Base-by-base conservation (phyloP, 2,329 filamentous ascomycete genomes). In the Lachnellula cervina region DNA sequence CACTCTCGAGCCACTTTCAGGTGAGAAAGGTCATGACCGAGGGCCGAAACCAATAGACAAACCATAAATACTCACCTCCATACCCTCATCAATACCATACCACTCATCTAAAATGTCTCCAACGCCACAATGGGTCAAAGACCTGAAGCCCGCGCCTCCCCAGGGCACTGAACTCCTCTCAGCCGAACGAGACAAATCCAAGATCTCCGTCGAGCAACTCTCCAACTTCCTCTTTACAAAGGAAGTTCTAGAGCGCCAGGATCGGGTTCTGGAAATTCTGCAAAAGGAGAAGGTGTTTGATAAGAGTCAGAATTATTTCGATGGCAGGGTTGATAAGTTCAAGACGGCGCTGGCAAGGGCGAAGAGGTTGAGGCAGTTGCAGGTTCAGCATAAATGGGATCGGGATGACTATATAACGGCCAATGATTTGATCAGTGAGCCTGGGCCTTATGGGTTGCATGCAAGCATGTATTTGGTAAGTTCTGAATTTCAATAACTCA, bases 231-330 rank as follows among this genome's bases (percentile, higher is more conserved):
- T 92, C 47, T 87, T 88, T 70, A 87, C 85, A 21, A 82, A 83
- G 64, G 79, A 86, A 56, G 77, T 77, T 5, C 75, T 90, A 11
- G 77, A 84, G 55, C 77, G 80, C 44, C 84, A 86, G 64, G 72
- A 80, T 2, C 74, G 74, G 23, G 77, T 92, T 28, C 73, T 90
- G 5, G 73, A 79, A 48, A 77, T 89, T n/a, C 77, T 92, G 5
- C 75, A 84, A 63, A 70, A 77, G 0, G 86, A 92, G 56, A 80
- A 82, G 51, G 79, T 90, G 55, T 91, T 92, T 63, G 86, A 91
- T 72, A 92, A 91, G 74, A 83, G 83, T 3, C 83, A 87, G 61
- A 90, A 90, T 69, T 89, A 90, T 73, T 89, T 88, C 69, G 79
- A 82, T 62, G 87, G 87, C 43, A 77, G 88, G 45, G 77, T 82